Evolutionary conservation across 192 early-diverging fungal genomes (phyloP), one percentile per base, ranked within the genome.

Genomic region (Polychytrium aggregatum): DNA sequence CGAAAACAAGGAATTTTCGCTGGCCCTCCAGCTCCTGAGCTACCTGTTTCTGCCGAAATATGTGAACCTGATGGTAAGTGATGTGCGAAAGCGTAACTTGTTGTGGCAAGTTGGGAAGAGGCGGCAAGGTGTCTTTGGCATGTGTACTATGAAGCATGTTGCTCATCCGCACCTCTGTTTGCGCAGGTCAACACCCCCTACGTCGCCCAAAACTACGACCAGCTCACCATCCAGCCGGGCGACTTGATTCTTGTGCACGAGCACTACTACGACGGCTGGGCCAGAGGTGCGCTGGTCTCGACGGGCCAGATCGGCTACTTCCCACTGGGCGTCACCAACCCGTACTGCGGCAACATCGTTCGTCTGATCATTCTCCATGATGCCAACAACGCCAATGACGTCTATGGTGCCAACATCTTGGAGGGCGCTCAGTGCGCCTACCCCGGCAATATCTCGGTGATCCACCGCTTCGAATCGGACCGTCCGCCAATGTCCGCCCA

Each of bases 241-340:
- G 68, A 70, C 41, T 22, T 17, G 17, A 63, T 70, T n/a, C 21
- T 41, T 2, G 41, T 53, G 1, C 33, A 48, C 7, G 25, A 48
- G 41, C 68, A 70, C 54, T 55, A 51, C 47, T 58, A 50, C 44
- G 68, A 70, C 44, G 68, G 68, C 21, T 70, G 68, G 68, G 56
- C 44, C 37, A 25, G 51, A 33, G 62, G 62, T 25, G 51, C 56
- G 25, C 62, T 62, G 42, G 29, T 59, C 29, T 46, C 47, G 22
- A 67, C 68, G 20, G 41, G 37, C 13, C 25, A 53, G 31, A 40
- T 46, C 14, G 68, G 68, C 40, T 44, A 60, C 18, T 70, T 70
- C 56, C 68, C 68, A 6, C 41, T 70, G n/a, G 44, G 48, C 37
- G 44, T 62, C 47, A 62, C 67, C 0, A 28, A 14, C 22, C 59